A percentile compares a stretch with the other conserved stretches of the same genome.
These are phyloP conservation scores for Dactylellina haptotyla DNA, from an alignment of 2,329 filamentous ascomycete genomes.

Conservation along the genomic window DNA sequence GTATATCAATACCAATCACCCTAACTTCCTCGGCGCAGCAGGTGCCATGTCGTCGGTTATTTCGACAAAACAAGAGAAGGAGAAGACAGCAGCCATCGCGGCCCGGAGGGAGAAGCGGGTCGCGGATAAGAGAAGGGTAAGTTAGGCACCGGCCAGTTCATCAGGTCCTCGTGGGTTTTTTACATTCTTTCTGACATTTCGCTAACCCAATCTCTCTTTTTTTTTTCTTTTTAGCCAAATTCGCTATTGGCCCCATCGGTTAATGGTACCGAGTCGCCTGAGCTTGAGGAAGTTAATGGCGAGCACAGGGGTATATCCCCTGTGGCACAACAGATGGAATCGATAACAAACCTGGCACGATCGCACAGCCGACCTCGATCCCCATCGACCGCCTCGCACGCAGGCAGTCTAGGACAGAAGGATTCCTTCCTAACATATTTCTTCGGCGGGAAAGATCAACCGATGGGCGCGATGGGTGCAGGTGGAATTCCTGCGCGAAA, in stretches of 20 bases:
- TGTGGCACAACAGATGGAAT: constrained; percentile 52
- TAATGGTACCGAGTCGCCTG: constrained; percentile 77
- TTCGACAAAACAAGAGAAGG: constrained; percentile 90
- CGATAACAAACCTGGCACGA: constrained; percentile 62
- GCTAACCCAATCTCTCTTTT: too few relatives aligned
- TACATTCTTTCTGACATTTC: not conserved
- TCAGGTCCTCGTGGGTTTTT: not conserved
- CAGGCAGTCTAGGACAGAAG: constrained; percentile 62
- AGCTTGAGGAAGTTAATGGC: constrained; percentile 69
- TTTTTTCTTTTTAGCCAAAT: constrained; percentile 53
- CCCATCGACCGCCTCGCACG: constrained; percentile 59
- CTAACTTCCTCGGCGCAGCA: constrained; percentile 95
- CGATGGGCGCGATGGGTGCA: constrained; percentile 63
- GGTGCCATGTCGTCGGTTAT: constrained; percentile 98
- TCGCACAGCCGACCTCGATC: constrained; percentile 67
- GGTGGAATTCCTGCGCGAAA: constrained; percentile 63
- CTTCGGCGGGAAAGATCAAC: constrained; percentile 87
- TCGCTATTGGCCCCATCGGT: constrained; percentile 61
- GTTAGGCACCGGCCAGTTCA: not conserved
- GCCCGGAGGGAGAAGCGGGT: constrained; percentile 85
- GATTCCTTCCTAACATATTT: constrained; percentile 99
- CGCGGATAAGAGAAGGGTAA: constrained; percentile 53
- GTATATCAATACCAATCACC: constrained; percentile 99
- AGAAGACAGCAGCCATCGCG: constrained; percentile 82
- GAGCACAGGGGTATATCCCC: constrained; percentile 54